phyloP scores from a whole-genome alignment of 1,284 basidiomycete species.

The Cystobasidiaceae sp. region DNA sequence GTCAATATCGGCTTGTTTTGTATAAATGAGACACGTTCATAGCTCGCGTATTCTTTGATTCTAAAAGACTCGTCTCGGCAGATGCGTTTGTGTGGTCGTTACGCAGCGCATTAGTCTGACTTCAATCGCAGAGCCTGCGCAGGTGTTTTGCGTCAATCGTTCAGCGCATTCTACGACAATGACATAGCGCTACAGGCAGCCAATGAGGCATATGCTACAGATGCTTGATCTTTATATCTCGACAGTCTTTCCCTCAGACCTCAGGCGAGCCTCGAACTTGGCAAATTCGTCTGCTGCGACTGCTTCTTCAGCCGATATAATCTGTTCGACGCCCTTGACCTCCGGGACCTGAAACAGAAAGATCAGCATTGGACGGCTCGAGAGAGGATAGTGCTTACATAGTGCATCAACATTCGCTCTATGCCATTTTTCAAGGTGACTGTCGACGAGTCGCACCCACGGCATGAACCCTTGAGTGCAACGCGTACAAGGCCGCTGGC shows the following conservation, averaged over 20 bases:
- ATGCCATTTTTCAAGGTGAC: constrained; percentile 91
- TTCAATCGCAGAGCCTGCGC: too few species aligned
- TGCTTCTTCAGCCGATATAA: constrained; percentile 83
- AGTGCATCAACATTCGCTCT: constrained; percentile 98
- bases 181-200: not conserved
- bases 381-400: constrained; percentile 45
- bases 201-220: not conserved
- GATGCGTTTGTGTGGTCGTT: too few species aligned
- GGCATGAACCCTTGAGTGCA: constrained; percentile 91
- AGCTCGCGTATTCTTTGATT: too few species aligned
- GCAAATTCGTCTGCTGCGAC: constrained; percentile 84
- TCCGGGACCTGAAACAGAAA: constrained; percentile 53
- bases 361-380: not conserved
- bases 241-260: constrained; percentile 49
- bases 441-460: constrained; percentile 85
- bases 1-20: too few species aligned
- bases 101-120: too few species aligned
- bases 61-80: too few species aligned
- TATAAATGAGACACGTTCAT: too few species aligned
- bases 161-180: too few species aligned
- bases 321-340: constrained; percentile 93
- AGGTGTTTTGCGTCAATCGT: too few species aligned
- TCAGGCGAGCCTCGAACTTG: constrained; percentile 78
- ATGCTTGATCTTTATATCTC: not conserved
- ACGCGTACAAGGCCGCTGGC: constrained; percentile 58